Conservation (phyloP, 75 land plant genomes). For the Pseudotsuga menziesii region DNA sequence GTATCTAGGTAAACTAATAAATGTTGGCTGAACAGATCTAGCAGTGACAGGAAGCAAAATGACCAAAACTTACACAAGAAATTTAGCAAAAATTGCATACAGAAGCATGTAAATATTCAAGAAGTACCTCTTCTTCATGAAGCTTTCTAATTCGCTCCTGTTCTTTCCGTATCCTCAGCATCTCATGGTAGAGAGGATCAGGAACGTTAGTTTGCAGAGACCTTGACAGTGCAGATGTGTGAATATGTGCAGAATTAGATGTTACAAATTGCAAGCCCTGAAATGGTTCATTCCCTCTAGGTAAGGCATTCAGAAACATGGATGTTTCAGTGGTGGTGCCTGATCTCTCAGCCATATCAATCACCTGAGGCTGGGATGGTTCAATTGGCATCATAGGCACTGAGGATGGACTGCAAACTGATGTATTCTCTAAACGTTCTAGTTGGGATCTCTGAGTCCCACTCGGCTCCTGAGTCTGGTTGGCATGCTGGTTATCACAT, state of each 20-base stretch:
- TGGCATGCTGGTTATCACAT: no score
- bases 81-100: background rate
- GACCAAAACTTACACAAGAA: background rate
- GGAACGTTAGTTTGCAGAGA: background rate
- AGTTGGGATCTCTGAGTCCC: no score
- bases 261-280: background rate
- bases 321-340: background rate
- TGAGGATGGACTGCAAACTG: background rate
- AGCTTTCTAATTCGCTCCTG: constrained; percentile 26
- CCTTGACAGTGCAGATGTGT: background rate
- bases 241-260: background rate
- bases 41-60: background rate
- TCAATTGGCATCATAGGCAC: background rate
- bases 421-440: no score
- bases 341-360: background rate
- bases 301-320: background rate
- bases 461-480: no score
- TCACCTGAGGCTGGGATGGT: constrained; percentile 2
- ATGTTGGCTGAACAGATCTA: background rate
- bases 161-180: constrained; percentile 39
- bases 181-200: constrained; percentile 58
- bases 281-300: constrained; percentile 2
- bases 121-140: constrained; percentile 51
- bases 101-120: background rate
- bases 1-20: background rate